phyloP scores from a whole-genome alignment of 2,329 filamentous ascomycete species.

The Macrophomina tecta region DNA sequence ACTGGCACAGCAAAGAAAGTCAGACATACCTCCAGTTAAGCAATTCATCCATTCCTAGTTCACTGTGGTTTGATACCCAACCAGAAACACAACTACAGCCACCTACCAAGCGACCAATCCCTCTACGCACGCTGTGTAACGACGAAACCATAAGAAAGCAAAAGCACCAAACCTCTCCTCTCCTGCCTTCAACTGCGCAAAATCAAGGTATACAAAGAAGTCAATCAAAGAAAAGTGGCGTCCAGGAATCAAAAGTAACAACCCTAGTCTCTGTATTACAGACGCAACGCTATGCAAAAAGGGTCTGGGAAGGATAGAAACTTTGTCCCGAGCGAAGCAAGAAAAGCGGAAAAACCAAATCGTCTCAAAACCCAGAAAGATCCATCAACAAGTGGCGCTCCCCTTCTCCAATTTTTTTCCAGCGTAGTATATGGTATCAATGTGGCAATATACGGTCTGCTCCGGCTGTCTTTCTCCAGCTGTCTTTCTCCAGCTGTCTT shows the following conservation, averaged over 20 bases:
- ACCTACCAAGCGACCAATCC: not conserved
- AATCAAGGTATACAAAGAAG: constrained; percentile 18
- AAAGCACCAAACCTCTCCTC: not conserved
- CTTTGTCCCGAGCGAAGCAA: not conserved
- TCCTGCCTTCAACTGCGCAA: not conserved
- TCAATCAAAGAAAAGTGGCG: not conserved
- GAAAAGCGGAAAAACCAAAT: not conserved
- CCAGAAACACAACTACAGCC: not conserved
- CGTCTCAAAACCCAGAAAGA: not conserved
- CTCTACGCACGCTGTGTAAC: not conserved
- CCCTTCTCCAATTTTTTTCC: constrained; percentile 4
- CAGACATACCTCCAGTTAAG: not conserved
- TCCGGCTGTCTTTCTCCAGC: not conserved
- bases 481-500: not conserved
- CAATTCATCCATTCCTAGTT: not conserved
- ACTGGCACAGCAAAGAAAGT: not conserved
- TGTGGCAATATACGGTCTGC: constrained; percentile 1
- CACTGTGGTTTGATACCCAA: not conserved
- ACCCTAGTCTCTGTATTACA: constrained; percentile 14
- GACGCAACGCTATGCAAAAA: constrained; percentile 23
- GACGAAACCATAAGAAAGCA: not conserved
- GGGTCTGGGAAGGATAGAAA: not conserved
- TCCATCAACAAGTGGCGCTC: not conserved
- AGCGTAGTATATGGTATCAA: constrained; percentile 19
- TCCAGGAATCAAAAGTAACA: not conserved